A percentile compares a stretch with the other conserved stretches of the same genome.
Conservation (phyloP, 2,329 filamentous ascomycete genomes). For the Colletotrichum coccodes region DNA sequence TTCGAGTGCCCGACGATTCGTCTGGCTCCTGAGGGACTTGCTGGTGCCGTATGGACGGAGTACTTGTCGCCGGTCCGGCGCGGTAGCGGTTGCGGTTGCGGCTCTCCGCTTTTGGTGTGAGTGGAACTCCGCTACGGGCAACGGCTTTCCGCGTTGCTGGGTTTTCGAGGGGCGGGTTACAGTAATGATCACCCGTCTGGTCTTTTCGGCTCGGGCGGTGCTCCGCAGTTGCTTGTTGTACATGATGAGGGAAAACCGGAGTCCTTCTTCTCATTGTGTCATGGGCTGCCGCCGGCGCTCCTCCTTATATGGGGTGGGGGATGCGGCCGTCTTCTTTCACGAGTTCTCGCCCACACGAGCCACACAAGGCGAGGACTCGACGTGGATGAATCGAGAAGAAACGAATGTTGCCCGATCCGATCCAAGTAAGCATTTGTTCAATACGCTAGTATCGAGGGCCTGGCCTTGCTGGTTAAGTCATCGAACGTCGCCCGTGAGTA, state of each 20-base stretch:
- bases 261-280: background rate
- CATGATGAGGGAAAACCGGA: conserved; percentile 23
- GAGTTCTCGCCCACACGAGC: conserved; percentile 18
- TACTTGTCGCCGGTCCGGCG: conserved; percentile 23
- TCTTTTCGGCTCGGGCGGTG: conserved; percentile 17
- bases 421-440: conserved; percentile 11
- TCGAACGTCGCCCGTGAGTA: conserved; percentile 26
- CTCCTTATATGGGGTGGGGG: conserved; percentile 25
- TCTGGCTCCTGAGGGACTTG: background rate
- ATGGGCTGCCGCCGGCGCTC: background rate
- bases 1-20: background rate
- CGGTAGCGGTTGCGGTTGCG: conserved; percentile 23
- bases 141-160: conserved; percentile 23
- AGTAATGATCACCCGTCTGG: conserved; percentile 4
- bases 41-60: conserved; percentile 10
- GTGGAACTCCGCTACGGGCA: conserved; percentile 36
- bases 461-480: conserved; percentile 27
- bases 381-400: conserved; percentile 20
- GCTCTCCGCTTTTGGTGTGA: conserved; percentile 27
- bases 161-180: background rate
- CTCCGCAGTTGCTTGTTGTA: conserved; percentile 15
- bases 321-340: background rate
- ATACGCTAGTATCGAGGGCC: conserved; percentile 2
- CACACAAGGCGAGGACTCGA: background rate
- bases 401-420: conserved; percentile 13